Evolutionary conservation across 2,329 filamentous ascomycete genomes (phyloP), one percentile per base, ranked within the genome.

Genomic region (Monosporascus sp.): DNA sequence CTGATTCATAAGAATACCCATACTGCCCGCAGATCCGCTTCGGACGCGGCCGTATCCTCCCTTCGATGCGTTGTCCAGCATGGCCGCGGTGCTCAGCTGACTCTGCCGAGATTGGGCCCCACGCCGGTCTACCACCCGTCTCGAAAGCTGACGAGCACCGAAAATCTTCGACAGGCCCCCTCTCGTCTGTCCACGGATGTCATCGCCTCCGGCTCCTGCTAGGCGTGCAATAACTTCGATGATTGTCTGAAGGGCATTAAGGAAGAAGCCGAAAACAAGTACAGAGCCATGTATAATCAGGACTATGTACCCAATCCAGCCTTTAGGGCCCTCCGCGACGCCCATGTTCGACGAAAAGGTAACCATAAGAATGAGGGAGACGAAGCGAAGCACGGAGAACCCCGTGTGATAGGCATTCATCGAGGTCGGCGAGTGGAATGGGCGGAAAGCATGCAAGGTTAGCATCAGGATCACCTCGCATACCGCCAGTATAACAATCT

Each of bases 361-460:
- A 36, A 91, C 82, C 77, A 89, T 90, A 51, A 93, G 74, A 51
- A 93, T 75, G 47, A 91, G 80, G 0, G 87, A 87, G 48, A 89
- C 72, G 35, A 97, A 86, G 36, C 94, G 85, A 15, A 96, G 76
- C 2, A 80, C 74, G 0, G 91, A 83, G 70, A 97, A 96, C 57
- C 91, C 83, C 2, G 88, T 89, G 64, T 97, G 92, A 61, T 97
- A 97, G 9, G 90, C 84, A 67, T 97, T 97, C 94, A 99, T 99
- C 27, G 93, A 97, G 0, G 94, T 97, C 22, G 92, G 85, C 2
- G 86, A 85, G 56, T 93, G 87, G 65, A 95, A 99, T 0, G 94
- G 94, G 17, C 89, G 85, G 74, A 97, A 96, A 7, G 90, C 90
- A 62, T 94, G 86, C 5, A 97, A 75, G 0, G 92, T 93, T 45